phyloP scores from a whole-genome alignment of 2,329 filamentous ascomycete genomes.

The Chaetoscypha palmicola region DNA sequence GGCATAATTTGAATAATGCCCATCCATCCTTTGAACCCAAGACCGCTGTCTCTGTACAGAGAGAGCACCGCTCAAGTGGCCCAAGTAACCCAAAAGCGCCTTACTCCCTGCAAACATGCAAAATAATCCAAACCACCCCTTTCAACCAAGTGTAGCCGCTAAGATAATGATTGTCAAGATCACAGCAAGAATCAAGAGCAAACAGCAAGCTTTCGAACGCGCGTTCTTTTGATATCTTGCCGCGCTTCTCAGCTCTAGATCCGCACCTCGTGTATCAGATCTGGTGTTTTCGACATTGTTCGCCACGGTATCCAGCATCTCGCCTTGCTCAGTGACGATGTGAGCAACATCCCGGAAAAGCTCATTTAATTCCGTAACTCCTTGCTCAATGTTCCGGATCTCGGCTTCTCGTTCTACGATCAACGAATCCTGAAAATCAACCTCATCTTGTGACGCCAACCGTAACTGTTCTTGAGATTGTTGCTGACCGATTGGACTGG shows the following conservation, averaged over 20 bases:
- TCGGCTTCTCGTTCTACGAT: slow-evolving; percentile 96
- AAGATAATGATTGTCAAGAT: slow-evolving; percentile 86
- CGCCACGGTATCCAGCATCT: slow-evolving; percentile 77
- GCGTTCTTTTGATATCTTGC: slow-evolving; percentile 93
- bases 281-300: slow-evolving; percentile 81
- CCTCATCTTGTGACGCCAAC: slow-evolving; percentile 84
- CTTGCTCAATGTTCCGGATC: slow-evolving; percentile 96
- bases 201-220: slow-evolving; percentile 86
- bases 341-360: slow-evolving; percentile 97
- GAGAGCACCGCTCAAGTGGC: no score
- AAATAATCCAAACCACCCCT: no score
- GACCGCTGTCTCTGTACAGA: no score
- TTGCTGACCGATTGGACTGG: slow-evolving; percentile 40
- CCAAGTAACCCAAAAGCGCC: no score
- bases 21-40: no score
- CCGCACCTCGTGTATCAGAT: slow-evolving; percentile 76
- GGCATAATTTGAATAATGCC: no score
- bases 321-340: slow-evolving; percentile 91
- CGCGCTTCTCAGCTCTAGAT: slow-evolving; percentile 77
- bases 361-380: slow-evolving; percentile 90
- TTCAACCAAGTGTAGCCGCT: slow-evolving; percentile 69
- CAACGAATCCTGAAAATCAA: slow-evolving; percentile 93
- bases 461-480: slow-evolving; percentile 71
- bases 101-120: no score
- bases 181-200: slow-evolving; percentile 80